A percentile compares a stretch with the other conserved stretches of the same genome.
Evolutionary conservation across 2,329 filamentous ascomycete genomes (phyloP).

Genomic region (Phaeoacremonium minimum): DNA sequence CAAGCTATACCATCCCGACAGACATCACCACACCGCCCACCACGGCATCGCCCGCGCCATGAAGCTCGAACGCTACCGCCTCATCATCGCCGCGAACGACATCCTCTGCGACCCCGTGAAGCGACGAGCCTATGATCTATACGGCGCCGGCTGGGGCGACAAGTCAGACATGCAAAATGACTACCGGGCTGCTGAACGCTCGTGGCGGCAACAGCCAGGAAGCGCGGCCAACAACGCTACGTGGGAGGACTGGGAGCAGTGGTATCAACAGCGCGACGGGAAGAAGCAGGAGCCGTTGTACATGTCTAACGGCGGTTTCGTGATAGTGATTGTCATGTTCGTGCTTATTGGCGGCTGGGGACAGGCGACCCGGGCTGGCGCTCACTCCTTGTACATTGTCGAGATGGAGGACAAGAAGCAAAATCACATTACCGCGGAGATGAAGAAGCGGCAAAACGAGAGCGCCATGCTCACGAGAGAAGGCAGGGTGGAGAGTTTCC

Average conservation of each 20-base stretch:
- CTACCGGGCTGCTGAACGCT: conserved; percentile 33
- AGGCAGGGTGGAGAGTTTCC: conserved; percentile 71
- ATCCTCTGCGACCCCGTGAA: conserved; percentile 79
- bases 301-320: conserved; percentile 77
- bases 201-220: conserved; percentile 44
- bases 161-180: conserved; percentile 44
- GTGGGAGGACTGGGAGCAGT: conserved; percentile 96
- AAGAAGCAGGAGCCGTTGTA: conserved; percentile 52
- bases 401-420: conserved; percentile 65
- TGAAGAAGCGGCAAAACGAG: conserved; percentile 48
- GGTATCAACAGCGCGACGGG: conserved; percentile 53
- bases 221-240: conserved; percentile 71
- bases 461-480: conserved; percentile 50
- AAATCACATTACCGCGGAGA: conserved; percentile 58
- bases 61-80: conserved; percentile 82
- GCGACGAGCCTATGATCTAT: conserved; percentile 75
- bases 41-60: conserved; percentile 51
- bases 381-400: conserved; percentile 57
- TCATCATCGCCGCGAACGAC: conserved; percentile 82
- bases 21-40: conserved; percentile 34
- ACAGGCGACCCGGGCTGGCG: conserved; percentile 67
- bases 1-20: conserved; percentile 93
- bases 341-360: conserved; percentile 66
- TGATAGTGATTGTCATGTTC: conserved; percentile 64
- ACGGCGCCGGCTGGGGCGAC: conserved; percentile 76